Percentiles rank a stretch among this genome's conserved stretches.
phyloP scores from a whole-genome alignment of 768 basidiomycete species.

The Imleria badia region DNA sequence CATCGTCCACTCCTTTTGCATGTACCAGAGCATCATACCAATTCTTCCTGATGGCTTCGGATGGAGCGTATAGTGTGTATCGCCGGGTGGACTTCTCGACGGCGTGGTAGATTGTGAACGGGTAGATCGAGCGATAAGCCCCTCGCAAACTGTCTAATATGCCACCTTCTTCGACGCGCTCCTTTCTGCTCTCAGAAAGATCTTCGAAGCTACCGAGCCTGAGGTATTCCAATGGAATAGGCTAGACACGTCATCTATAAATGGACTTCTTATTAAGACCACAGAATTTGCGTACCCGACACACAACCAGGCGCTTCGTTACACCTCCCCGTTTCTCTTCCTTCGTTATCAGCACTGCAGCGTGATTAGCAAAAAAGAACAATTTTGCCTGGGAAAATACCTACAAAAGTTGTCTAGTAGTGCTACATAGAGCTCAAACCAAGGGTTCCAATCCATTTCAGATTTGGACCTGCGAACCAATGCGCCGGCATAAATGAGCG shows the following conservation, averaged over 20 bases:
- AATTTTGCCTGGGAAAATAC: constrained; percentile 22
- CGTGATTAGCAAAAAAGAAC: background rate
- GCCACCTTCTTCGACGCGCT: constrained; percentile 56
- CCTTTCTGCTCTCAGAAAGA: constrained; percentile 62
- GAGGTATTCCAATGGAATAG: constrained; percentile 78
- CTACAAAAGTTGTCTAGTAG: constrained; percentile 77
- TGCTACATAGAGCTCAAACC: constrained; percentile 66
- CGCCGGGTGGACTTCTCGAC: constrained; percentile 51
- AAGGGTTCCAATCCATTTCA: constrained; percentile 67
- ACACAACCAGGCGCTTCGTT: constrained; percentile 54
- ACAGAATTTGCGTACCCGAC: constrained; percentile 50
- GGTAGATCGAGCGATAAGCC: constrained; percentile 58
- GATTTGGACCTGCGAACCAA: constrained; percentile 59
- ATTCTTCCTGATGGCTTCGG: constrained; percentile 54
- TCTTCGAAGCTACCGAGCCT: constrained; percentile 63
- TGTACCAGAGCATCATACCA: constrained; percentile 65
- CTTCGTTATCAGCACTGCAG: constrained; percentile 61
- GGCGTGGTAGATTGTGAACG: constrained; percentile 77
- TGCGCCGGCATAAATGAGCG: constrained; percentile 64
- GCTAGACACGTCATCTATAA: constrained; percentile 43
- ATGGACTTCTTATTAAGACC: background rate
- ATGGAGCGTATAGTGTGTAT: constrained; percentile 71
- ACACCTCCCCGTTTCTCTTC: constrained; percentile 56
- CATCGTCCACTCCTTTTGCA: constrained; percentile 62
- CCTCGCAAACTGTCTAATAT: constrained; percentile 56